These are phyloP conservation scores for Kingdonia uniflora DNA, from an alignment of 164 flowering plant genomes.

Conservation along the genomic window DNA sequence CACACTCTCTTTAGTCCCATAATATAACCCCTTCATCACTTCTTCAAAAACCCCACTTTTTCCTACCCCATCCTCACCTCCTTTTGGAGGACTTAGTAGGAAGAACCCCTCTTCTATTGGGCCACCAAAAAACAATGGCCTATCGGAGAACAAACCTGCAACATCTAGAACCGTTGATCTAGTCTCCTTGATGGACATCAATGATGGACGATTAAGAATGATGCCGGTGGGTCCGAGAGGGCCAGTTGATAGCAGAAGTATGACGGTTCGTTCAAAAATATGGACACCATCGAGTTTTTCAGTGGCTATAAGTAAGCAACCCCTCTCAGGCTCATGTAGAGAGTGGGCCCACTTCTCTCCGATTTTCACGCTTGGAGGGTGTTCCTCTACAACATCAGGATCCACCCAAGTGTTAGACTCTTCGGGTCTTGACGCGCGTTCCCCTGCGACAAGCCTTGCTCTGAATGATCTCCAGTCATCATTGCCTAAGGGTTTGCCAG, in stretches of 20 bases:
- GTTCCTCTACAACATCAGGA: slow-evolving; percentile 25
- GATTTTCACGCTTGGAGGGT: slow-evolving; percentile 15
- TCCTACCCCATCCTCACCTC: slow-evolving; percentile 28
- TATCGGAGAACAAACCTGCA: slow-evolving; percentile 46
- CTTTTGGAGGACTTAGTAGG: slow-evolving; percentile 33
- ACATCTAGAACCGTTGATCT: slow-evolving; percentile 39
- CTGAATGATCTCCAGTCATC: slow-evolving; percentile 82
- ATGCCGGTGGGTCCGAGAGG: slow-evolving; percentile 77
- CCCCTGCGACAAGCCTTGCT: slow-evolving; percentile 59
- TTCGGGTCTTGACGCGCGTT: slow-evolving; percentile 19
- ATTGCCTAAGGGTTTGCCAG: slow-evolving; percentile 12
- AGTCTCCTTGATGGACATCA: slow-evolving; percentile 90
- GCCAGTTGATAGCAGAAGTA: slow-evolving; percentile 57
- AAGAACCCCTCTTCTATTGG: slow-evolving; percentile 70
- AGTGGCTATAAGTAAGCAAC: slow-evolving; percentile 80
- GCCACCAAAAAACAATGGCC: slow-evolving; percentile 79
- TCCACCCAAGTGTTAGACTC: slow-evolving; percentile 20
- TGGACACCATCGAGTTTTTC: slow-evolving; percentile 93
- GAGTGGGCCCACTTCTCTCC: slow-evolving; percentile 69
- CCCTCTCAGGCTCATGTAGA: slow-evolving; percentile 74
- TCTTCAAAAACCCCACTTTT: slow-evolving; percentile 66
- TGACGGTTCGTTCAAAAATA: slow-evolving; percentile 76
- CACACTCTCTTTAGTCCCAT: slow-evolving; percentile 76
- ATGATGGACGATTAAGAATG: slow-evolving; percentile 85
- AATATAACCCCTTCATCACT: slow-evolving; percentile 73